Base-by-base conservation (phyloP, 2,329 filamentous ascomycete genomes). In the Diaporthe caulivora region DNA sequence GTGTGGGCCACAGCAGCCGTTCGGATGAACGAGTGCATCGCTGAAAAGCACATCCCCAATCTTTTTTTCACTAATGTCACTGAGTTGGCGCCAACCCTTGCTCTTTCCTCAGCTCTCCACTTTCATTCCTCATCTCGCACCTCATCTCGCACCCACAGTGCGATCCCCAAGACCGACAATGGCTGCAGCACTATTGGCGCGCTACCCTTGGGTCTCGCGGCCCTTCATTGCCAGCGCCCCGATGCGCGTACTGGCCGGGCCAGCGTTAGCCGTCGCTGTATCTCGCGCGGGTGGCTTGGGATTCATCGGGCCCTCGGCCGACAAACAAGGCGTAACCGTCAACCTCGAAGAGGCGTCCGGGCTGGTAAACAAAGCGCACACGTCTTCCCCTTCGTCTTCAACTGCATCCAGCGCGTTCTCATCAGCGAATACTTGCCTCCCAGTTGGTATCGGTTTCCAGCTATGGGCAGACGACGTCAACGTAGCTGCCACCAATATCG, bases 261-360 rank as follows among this genome's bases (percentile, higher is more conserved):
- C 86, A 79, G 77, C 82, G 0, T 86, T 94, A 3, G 90, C 92
- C 3, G 83, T 91, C 42, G 87, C 90, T 55, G 87, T 94, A 18
- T 91, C 92, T 71, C 92, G 92, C 76, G 92, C 93, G 9, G 93
- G 94, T 24, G 94, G 93, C 0, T 86, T 94, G 1, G 89, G 86
- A 15, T 87, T 87, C 76, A 82, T 87, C 58, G 86, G 83, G 2
- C 83, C 82, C 0, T 83, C 77, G 13, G 79, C 76, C 3, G 83
- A 82, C n/a, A 77, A 84, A 0, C 76, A 80, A 13, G 79, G 80
- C 44, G 80, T 79, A 0, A 72, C 75, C 2, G 75, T 70, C 18
- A 81, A 84, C 49, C 76, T 85, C 5, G 49, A 72, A 29, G 78
- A 79, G n/a, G 75, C 78, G 8, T 79, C 79, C 0, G 75, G 77